Conservation (phyloP, 2,329 filamentous ascomycete species). For the Fusarium agapanthi region DNA sequence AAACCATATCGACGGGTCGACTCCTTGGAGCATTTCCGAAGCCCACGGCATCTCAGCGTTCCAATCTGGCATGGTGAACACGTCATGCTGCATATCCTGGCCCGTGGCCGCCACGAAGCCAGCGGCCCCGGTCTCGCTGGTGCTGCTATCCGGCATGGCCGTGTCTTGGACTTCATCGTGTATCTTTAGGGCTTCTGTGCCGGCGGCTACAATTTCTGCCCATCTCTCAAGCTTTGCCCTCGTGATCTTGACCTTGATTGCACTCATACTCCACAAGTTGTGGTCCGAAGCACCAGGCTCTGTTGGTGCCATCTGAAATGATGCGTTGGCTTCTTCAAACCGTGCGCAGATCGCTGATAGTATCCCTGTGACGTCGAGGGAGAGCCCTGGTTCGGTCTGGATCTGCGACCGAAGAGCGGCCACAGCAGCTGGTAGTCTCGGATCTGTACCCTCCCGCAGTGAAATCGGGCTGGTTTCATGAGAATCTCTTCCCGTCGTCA, state of each 20-base stretch:
- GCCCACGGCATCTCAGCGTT: constrained; percentile 43
- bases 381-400: constrained; percentile 54
- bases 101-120: constrained; percentile 9
- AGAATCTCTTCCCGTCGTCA: constrained; percentile 15
- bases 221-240: constrained; percentile 57
- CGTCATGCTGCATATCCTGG: constrained; percentile 37
- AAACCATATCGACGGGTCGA: constrained; percentile 49
- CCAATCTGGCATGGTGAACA: constrained; percentile 39
- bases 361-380: constrained; percentile 55
- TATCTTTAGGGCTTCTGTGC: constrained; percentile 41
- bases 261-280: constrained; percentile 59
- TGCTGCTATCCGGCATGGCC: constrained; percentile 13
- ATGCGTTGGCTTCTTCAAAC: constrained; percentile 55
- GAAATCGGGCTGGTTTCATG: constrained; percentile 29
- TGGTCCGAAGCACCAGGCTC: constrained; percentile 51
- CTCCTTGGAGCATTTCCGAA: constrained; percentile 45
- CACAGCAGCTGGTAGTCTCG: constrained; percentile 51
- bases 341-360: constrained; percentile 52
- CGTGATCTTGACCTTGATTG: constrained; percentile 57
- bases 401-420: constrained; percentile 53
- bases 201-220: constrained; percentile 55
- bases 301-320: constrained; percentile 44
- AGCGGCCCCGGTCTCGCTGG: neutral
- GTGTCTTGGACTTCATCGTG: constrained; percentile 31
- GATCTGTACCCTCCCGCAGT: constrained; percentile 47